Conservation (phyloP, 192 early-diverging fungal species). For the Coemansia pectinata region DNA sequence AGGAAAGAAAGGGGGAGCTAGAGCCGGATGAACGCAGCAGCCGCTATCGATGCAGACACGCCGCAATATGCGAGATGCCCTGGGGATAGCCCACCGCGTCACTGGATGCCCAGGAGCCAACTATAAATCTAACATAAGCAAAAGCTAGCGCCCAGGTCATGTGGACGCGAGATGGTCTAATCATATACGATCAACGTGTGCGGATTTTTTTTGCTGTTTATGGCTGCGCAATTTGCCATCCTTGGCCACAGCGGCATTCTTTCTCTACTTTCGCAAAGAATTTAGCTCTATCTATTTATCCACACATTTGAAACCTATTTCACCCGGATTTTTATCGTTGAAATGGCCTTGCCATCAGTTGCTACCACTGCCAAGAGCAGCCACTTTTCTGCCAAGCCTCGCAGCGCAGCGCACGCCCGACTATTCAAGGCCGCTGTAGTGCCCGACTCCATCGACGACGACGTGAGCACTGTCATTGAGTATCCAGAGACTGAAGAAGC, state of each 20-base stretch:
- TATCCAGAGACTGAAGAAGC: constrained; percentile 55
- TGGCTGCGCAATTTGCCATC: constrained; percentile 7
- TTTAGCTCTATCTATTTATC: neutral
- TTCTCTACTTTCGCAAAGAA: neutral
- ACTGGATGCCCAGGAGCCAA: neutral
- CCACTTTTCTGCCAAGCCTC: constrained; percentile 29
- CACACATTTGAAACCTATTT: neutral
- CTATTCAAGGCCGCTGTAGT: constrained; percentile 33
- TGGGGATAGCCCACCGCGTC: neutral
- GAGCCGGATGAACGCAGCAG: neutral
- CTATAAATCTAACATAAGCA: neutral
- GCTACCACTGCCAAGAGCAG: constrained; percentile 18
- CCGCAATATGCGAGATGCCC: neutral
- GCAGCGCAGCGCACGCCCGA: constrained; percentile 29
- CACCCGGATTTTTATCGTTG: neutral
- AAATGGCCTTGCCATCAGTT: neutral
- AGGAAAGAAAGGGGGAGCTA: neutral
- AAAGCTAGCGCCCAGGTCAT: neutral
- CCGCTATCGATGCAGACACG: neutral
- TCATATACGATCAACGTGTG: neutral
- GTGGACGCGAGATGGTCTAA: neutral
- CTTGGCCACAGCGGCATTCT: neutral
- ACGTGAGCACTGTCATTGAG: constrained; percentile 42
- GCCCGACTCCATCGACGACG: constrained; percentile 50
- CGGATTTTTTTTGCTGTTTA: neutral